Evolutionary conservation across 1,139 yeast species (phyloP).

Genomic region (Groenewaldozyma auringiensis): DNA sequence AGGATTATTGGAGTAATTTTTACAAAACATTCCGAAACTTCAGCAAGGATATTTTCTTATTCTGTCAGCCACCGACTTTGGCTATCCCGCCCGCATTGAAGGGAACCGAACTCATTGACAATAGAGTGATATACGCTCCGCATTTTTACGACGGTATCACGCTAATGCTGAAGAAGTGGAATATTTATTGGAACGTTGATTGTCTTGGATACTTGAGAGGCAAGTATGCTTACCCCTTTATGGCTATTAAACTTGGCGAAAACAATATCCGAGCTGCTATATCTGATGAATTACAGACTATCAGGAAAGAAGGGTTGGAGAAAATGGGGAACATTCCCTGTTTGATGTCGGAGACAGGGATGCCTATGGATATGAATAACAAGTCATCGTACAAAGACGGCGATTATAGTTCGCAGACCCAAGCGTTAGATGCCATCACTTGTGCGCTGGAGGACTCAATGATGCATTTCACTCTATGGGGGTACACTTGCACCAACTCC

Average conservation of each 20-base stretch:
- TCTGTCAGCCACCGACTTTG: constrained; percentile 79
- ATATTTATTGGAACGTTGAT: constrained; percentile 57
- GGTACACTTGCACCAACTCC: constrained; percentile 58
- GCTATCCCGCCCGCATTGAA: constrained; percentile 67
- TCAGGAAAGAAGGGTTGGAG: constrained; percentile 51
- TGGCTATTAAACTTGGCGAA: constrained; percentile 75
- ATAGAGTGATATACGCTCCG: constrained; percentile 62
- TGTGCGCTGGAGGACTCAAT: constrained; percentile 65
- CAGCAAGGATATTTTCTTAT: constrained; percentile 40
- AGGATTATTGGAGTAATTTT: constrained; percentile 48
- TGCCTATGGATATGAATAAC: constrained; percentile 87
- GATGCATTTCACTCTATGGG: constrained; percentile 73
- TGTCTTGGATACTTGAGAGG: constrained; percentile 76
- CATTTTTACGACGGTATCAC: constrained; percentile 94
- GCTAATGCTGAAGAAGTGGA: constrained; percentile 76
- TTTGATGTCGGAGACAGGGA: constrained; percentile 80
- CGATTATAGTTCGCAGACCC: constrained; percentile 58
- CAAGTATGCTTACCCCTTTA: constrained; percentile 57
- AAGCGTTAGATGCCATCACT: constrained; percentile 71
- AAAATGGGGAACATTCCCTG: constrained; percentile 61
- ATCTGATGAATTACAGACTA: constrained; percentile 53
- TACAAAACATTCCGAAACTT: constrained; percentile 41
- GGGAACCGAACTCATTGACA: constrained; percentile 48
- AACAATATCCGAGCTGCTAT: constrained; percentile 63
- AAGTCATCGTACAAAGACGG: constrained; percentile 56